Conservation (phyloP, 2,329 filamentous ascomycete genomes). For the Zymoseptoria ardabiliae region DNA sequence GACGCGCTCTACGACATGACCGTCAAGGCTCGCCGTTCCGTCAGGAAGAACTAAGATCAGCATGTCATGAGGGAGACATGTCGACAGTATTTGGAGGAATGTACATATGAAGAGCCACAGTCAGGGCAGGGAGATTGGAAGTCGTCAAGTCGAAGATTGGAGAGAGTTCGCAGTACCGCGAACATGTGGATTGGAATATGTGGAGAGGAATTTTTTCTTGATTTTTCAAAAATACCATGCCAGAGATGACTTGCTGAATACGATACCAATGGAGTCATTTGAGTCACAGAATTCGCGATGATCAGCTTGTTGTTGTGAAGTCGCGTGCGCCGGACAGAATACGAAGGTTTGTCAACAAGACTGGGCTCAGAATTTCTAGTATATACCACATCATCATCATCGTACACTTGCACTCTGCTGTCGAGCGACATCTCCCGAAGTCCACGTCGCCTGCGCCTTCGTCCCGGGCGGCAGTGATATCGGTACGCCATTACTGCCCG, state of each 20-base stretch:
- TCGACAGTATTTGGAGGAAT: neutral
- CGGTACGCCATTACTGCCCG: conserved; percentile 14
- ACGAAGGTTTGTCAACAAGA: neutral
- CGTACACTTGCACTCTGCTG: conserved; percentile 8
- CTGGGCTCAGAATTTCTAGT: no score
- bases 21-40: conserved; percentile 50
- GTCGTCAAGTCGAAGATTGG: neutral
- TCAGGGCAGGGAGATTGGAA: neutral
- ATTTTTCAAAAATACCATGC: neutral
- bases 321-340: neutral
- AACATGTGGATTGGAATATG: neutral
- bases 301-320: neutral
- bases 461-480: conserved; percentile 63
- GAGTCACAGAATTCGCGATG: neutral
- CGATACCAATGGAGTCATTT: neutral
- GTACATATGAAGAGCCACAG: neutral
- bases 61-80: neutral
- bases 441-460: conserved; percentile 81
- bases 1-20: conserved; percentile 86
- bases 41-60: conserved; percentile 13
- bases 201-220: neutral
- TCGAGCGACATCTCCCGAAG: conserved; percentile 34
- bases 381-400: neutral
- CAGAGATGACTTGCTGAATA: neutral
- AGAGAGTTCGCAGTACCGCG: neutral